Conservation (phyloP, 1,139 yeast genomes). For the Hansenula anomala region DNA sequence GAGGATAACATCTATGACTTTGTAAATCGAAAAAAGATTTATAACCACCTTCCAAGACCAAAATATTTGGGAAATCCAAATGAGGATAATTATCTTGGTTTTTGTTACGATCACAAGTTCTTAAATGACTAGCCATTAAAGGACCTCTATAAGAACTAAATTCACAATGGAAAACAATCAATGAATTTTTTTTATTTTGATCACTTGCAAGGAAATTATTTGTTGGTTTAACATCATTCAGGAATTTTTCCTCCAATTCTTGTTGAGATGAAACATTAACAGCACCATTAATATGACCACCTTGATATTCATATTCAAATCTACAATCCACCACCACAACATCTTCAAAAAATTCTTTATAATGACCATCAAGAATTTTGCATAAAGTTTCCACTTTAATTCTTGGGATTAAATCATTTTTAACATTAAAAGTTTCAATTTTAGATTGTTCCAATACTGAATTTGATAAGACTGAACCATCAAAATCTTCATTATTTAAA, state of each 20-base stretch:
- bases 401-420: constrained; percentile 66
- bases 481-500: constrained; percentile 9
- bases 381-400: constrained; percentile 64
- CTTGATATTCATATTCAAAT: constrained; percentile 84
- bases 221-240: constrained; percentile 13
- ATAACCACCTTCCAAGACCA: constrained; percentile 89
- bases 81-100: constrained; percentile 76
- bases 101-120: constrained; percentile 74
- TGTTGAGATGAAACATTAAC: constrained; percentile 69
- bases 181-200: constrained; percentile 28
- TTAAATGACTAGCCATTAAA: constrained; percentile 77
- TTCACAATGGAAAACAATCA: constrained; percentile 89
- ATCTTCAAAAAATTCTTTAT: constrained; percentile 51
- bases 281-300: constrained; percentile 90
- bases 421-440: constrained; percentile 40
- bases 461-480: constrained; percentile 11
- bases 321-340: constrained; percentile 77
- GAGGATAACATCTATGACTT: constrained; percentile 60
- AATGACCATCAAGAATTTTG: constrained; percentile 55
- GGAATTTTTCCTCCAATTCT: constrained; percentile 53
- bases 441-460: constrained; percentile 34
- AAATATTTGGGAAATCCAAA: constrained; percentile 81
- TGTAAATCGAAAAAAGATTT: constrained; percentile 61
- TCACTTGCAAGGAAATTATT: constrained; percentile 10
- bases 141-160: constrained; percentile 93